Evolutionary conservation across 768 basidiomycete species (phyloP).

Genomic region (Tephrocybe sp.): DNA sequence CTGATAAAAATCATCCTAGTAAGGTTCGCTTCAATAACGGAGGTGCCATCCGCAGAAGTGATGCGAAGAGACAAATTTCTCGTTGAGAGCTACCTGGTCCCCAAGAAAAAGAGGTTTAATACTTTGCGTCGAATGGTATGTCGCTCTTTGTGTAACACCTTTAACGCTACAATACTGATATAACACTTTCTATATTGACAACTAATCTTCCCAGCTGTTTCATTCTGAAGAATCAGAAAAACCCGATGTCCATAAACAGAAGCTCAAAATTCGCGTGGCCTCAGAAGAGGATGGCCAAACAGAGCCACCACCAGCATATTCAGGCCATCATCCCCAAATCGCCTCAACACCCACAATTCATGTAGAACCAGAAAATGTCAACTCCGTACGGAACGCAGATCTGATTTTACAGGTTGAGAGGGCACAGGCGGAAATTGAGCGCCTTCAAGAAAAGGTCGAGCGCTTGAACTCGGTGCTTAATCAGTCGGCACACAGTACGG

Average conservation of each 20-base stretch:
- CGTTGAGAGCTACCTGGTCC: slow-evolving; percentile 2
- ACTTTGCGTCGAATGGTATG: not conserved
- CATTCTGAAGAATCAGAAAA: not conserved
- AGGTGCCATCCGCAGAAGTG: not conserved
- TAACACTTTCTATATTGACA: not conserved
- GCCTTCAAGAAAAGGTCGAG: slow-evolving; percentile 3
- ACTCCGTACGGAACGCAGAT: not conserved
- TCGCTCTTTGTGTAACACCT: not conserved
- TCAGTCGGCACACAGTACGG: not conserved
- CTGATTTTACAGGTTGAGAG: not conserved
- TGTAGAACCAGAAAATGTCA: not conserved
- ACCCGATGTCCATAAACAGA: slow-evolving; percentile 1
- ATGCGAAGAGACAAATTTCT: not conserved
- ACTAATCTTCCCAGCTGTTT: too few relatives aligned
- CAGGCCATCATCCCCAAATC: too few relatives aligned
- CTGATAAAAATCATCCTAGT: not conserved
- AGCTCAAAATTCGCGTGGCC: not conserved
- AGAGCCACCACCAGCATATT: slow-evolving; percentile 1
- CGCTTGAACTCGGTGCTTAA: not conserved
- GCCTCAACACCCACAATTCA: too few relatives aligned
- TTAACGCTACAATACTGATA: not conserved
- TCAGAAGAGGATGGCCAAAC: not conserved
- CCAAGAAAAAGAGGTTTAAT: not conserved
- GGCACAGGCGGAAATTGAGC: slow-evolving; percentile 1
- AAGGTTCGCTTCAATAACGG: not conserved